phyloP scores from a whole-genome alignment of 768 basidiomycete genomes.

The Leucogyrophana mollusca region DNA sequence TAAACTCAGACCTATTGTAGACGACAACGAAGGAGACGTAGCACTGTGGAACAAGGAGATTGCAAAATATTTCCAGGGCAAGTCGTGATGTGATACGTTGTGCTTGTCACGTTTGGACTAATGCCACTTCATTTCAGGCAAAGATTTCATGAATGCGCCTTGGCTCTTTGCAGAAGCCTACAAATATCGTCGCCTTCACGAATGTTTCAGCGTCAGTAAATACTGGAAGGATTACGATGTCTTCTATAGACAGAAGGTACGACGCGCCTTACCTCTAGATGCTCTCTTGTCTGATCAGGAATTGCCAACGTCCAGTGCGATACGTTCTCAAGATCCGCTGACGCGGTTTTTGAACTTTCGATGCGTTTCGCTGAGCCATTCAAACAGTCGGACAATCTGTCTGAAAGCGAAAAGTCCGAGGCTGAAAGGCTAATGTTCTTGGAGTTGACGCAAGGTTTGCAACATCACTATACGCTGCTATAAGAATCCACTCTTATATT shows the following conservation, averaged over 20 bases:
- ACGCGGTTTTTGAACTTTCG: slow-evolving; percentile 93
- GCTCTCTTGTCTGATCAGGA: slow-evolving; percentile 4
- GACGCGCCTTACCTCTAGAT: too few relatives aligned
- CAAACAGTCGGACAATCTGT: slow-evolving; percentile 53
- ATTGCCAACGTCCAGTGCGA: slow-evolving; percentile 72
- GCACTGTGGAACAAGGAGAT: slow-evolving; percentile 98
- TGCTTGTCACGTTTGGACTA: background rate
- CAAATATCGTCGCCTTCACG: slow-evolving; percentile 88
- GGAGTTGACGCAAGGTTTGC: slow-evolving; percentile 85
- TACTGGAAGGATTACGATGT: slow-evolving; percentile 92
- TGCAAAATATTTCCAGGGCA: slow-evolving; percentile 89
- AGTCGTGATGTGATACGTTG: slow-evolving; percentile 15
- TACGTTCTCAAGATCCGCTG: slow-evolving; percentile 88
- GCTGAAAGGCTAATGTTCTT: slow-evolving; percentile 84
- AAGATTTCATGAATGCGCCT: slow-evolving; percentile 93
- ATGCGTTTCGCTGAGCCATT: slow-evolving; percentile 88
- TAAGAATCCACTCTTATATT: too few relatives aligned
- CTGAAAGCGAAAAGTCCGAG: slow-evolving; percentile 55
- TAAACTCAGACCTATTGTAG: slow-evolving; percentile 83
- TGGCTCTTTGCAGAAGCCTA: slow-evolving; percentile 97
- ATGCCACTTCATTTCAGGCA: slow-evolving; percentile 42
- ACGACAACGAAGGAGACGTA: slow-evolving; percentile 90
- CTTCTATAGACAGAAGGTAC: slow-evolving; percentile 91
- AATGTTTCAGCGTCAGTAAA: slow-evolving; percentile 90
- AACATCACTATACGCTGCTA: background rate